Evolutionary conservation across 805 yeast genomes (phyloP).

Genomic region (Saccharomycopsis amapae): DNA sequence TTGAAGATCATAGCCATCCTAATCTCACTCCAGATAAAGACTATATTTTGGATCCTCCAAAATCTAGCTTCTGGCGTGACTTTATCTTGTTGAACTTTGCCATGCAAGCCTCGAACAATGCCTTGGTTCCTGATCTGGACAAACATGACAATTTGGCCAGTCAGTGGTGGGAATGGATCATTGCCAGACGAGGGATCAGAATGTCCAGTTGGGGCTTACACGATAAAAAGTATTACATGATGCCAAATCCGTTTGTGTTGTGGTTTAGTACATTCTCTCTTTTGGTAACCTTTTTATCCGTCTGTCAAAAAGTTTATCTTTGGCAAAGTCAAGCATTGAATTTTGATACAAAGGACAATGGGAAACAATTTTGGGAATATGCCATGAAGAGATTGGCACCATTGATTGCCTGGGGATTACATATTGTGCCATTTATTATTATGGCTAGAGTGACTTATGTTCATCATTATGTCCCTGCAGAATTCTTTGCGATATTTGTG

Average conservation of each 20-base stretch:
- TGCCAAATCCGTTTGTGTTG: conserved; percentile 57
- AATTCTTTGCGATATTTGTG: conserved; percentile 85
- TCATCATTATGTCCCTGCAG: conserved; percentile 93
- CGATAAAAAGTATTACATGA: conserved; percentile 52
- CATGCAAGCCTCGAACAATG: conserved; percentile 81
- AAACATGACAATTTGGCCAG: conserved; percentile 67
- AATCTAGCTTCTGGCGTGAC: conserved; percentile 54
- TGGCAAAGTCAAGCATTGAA: conserved; percentile 68
- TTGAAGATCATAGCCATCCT: conserved; percentile 60
- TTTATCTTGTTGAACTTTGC: conserved; percentile 67
- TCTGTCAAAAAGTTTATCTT: conserved; percentile 26
- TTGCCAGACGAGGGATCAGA: conserved; percentile 58
- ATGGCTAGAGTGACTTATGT: conserved; percentile 97
- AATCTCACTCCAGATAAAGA: conserved; percentile 33
- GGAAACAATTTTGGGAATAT: conserved; percentile 32
- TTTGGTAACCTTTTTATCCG: conserved; percentile 33
- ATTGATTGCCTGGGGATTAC: conserved; percentile 84
- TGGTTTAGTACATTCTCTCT: conserved; percentile 56
- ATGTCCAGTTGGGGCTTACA: conserved; percentile 66
- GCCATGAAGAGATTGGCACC: conserved; percentile 73
- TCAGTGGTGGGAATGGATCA: conserved; percentile 81
- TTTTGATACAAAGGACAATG: conserved; percentile 31
- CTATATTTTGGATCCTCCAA: conserved; percentile 35
- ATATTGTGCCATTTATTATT: conserved; percentile 77
- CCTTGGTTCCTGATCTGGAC: conserved; percentile 69